Percentiles rank a stretch among this genome's conserved stretches.
Evolutionary conservation across 78 protist species (phyloP).

Genomic region (Dictyostelium citrinum): DNA sequence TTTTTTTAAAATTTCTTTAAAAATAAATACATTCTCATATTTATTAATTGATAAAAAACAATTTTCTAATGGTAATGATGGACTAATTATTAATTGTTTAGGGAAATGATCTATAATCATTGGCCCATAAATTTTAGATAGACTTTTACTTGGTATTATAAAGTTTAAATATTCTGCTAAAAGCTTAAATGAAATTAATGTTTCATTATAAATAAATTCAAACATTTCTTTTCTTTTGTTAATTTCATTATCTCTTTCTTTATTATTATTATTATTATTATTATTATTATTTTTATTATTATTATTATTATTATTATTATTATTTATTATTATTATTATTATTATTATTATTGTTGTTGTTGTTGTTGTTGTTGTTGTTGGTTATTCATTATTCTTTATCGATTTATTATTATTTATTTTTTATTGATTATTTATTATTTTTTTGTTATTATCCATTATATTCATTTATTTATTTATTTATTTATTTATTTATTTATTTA

Average conservation of each 20-base stretch:
- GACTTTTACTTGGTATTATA: not conserved
- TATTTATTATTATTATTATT: too few relatives aligned
- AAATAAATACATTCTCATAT: not conserved
- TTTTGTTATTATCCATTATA: too few relatives aligned
- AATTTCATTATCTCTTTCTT: not conserved
- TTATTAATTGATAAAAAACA: not conserved
- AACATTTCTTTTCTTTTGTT: not conserved
- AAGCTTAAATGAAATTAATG: not conserved
- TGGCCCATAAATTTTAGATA: not conserved
- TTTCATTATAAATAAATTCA: not conserved
- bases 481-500: too few relatives aligned
- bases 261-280: too few relatives aligned
- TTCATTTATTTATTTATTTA: too few relatives aligned
- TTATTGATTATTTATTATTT: too few relatives aligned
- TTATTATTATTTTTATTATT: too few relatives aligned
- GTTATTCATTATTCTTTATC: too few relatives aligned
- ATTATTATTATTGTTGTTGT: too few relatives aligned
- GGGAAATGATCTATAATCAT: not conserved
- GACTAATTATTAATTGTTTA: not conserved
- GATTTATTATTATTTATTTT: too few relatives aligned
- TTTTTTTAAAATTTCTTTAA: not conserved
- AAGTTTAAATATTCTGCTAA: not conserved
- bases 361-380: too few relatives aligned
- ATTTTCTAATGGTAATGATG: not conserved
- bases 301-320: too few relatives aligned